These are phyloP conservation scores for Coffea eugenioides DNA, from an alignment of 257 asterid genomes.

Conservation along the genomic window DNA sequence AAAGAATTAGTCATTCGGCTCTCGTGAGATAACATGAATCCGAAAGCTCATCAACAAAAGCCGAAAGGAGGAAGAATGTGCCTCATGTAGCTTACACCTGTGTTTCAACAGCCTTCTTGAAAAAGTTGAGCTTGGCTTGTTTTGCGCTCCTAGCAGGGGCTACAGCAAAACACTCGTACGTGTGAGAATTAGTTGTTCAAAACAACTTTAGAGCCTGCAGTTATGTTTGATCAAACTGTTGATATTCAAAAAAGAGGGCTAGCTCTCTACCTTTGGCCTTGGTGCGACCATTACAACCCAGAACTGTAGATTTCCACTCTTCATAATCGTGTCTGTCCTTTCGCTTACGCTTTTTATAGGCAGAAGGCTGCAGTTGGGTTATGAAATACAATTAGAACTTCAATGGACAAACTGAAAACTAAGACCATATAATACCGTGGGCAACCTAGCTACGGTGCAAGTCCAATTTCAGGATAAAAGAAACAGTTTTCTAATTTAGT, in stretches of 20 bases:
- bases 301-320: constrained; percentile 76
- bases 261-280: constrained; percentile 50
- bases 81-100: constrained; percentile 44
- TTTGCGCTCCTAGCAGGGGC: constrained; percentile 57
- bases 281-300: constrained; percentile 48
- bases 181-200: constrained; percentile 8
- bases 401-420: background rate
- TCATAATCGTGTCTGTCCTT: constrained; percentile 50
- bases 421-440: background rate
- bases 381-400: background rate
- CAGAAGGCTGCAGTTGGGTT: constrained; percentile 57
- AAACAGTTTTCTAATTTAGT: background rate
- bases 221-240: background rate
- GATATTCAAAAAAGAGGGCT: background rate
- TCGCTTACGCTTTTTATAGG: constrained; percentile 68
- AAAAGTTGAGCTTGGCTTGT: constrained; percentile 66
- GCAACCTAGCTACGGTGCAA: background rate
- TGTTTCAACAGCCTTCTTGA: constrained; percentile 50
- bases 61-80: background rate
- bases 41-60: background rate
- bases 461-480: background rate
- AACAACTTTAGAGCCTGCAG: background rate
- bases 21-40: constrained; percentile 4
- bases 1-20: background rate
- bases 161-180: constrained; percentile 16